Percentiles rank a stretch among this genome's conserved stretches.
These are phyloP conservation scores for Termitomyces sp. DNA, from an alignment of 1,284 basidiomycete species.

Conservation along the genomic window DNA sequence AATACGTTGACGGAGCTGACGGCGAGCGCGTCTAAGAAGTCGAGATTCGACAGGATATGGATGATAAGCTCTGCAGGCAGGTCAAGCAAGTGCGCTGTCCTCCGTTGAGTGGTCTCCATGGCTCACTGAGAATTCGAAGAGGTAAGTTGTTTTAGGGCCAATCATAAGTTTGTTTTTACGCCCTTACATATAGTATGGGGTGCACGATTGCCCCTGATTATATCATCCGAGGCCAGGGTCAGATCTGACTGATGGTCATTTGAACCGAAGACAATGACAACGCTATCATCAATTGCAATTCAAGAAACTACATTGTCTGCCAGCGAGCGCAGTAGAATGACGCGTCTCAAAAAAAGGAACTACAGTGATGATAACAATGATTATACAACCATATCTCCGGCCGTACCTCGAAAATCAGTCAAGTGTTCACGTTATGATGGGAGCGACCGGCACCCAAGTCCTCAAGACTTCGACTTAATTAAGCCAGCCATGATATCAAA, in stretches of 20 bases:
- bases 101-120: background rate
- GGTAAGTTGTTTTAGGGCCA: background rate
- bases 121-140: background rate
- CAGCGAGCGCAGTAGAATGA: background rate
- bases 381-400: background rate
- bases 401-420: too few relatives aligned
- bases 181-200: background rate
- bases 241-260: too few relatives aligned
- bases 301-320: background rate
- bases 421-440: background rate
- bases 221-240: too few relatives aligned
- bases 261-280: too few relatives aligned
- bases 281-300: too few relatives aligned
- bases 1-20: conserved; percentile 23
- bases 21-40: conserved; percentile 23
- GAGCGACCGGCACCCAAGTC: background rate
- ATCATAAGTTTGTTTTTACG: background rate
- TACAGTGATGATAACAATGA: background rate
- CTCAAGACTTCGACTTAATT: conserved; percentile 48
- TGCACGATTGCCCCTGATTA: background rate
- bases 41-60: conserved; percentile 28
- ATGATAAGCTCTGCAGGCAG: conserved; percentile 37
- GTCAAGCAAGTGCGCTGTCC: conserved; percentile 17
- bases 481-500: conserved; percentile 94
- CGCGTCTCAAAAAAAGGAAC: background rate